Conservation (phyloP, 768 basidiomycete species). For the Tricholoma hemisulphureum region DNA sequence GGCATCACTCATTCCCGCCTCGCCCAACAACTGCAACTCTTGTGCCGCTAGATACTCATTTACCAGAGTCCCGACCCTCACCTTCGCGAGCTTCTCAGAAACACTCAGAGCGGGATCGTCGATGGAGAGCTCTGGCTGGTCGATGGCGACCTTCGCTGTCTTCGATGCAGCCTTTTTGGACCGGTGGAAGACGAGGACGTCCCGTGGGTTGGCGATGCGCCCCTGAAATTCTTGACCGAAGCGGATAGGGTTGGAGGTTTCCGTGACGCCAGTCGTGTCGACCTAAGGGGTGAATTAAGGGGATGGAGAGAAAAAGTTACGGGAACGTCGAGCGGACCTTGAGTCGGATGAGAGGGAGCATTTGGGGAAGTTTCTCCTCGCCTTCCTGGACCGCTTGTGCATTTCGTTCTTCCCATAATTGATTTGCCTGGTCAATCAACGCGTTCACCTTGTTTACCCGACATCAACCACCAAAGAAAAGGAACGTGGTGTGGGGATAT, state of each 20-base stretch:
- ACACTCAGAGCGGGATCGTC: constrained; percentile 68
- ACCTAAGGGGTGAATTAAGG: constrained; percentile 46
- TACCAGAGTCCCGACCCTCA: constrained; percentile 87
- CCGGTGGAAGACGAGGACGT: constrained; percentile 88
- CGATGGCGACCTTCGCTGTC: constrained; percentile 59
- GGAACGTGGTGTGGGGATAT: background rate
- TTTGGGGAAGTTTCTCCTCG: constrained; percentile 58
- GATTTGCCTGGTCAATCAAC: constrained; percentile 76
- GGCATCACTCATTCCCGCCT: constrained; percentile 89
- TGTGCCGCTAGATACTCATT: constrained; percentile 90
- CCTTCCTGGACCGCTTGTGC: constrained; percentile 57
- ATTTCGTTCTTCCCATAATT: constrained; percentile 76
- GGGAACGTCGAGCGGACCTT: constrained; percentile 47
- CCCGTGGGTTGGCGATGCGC: constrained; percentile 89
- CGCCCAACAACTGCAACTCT: constrained; percentile 87
- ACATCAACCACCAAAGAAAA: background rate
- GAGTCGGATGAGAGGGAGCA: constrained; percentile 86
- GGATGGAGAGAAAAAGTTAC: background rate
- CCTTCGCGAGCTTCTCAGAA: constrained; percentile 73
- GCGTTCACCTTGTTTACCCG: constrained; percentile 57
- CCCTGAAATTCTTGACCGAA: constrained; percentile 96
- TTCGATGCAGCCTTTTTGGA: constrained; percentile 60
- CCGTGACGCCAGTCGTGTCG: constrained; percentile 85
- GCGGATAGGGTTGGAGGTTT: constrained; percentile 93
- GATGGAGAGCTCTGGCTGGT: constrained; percentile 78